phyloP scores from a whole-genome alignment of 2,329 filamentous ascomycete species.

The Rhynchosporium graminicola region DNA sequence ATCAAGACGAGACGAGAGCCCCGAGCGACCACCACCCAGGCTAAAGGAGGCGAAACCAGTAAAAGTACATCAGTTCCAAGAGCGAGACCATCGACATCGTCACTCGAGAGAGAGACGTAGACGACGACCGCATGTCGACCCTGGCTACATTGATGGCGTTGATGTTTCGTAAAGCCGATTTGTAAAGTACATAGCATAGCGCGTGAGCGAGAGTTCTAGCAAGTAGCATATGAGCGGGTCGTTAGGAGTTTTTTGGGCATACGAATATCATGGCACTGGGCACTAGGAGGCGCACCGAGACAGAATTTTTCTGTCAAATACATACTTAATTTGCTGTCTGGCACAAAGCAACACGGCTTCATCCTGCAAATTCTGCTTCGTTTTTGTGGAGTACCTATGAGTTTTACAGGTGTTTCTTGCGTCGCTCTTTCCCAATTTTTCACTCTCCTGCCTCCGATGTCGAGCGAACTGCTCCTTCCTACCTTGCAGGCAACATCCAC shows the following conservation, averaged over 20 bases:
- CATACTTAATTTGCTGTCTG: background rate
- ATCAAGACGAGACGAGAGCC: slow-evolving; percentile 4
- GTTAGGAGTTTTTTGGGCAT: slow-evolving; percentile 10
- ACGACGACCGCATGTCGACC: background rate
- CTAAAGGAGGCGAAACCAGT: background rate
- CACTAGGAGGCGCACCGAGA: no score
- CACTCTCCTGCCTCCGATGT: no score
- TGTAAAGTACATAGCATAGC: background rate
- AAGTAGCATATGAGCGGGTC: background rate
- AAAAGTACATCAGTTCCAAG: background rate
- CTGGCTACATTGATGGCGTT: slow-evolving; percentile 6
- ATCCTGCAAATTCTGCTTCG: background rate
- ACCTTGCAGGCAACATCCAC: no score
- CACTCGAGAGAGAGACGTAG: background rate
- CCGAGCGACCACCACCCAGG: background rate
- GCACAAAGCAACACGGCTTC: background rate
- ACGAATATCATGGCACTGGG: background rate
- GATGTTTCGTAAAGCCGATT: background rate
- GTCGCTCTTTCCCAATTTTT: background rate
- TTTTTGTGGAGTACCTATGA: background rate
- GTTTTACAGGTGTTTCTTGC: background rate
- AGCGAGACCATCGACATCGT: slow-evolving; percentile 9
- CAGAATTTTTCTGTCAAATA: background rate
- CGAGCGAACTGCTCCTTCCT: background rate
- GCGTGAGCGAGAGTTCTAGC: slow-evolving; percentile 3